A percentile compares a stretch with the other conserved stretches of the same genome.
These are phyloP conservation scores for Pouteria campechiana DNA, from an alignment of 179 eudicot species.

Conservation along the genomic window DNA sequence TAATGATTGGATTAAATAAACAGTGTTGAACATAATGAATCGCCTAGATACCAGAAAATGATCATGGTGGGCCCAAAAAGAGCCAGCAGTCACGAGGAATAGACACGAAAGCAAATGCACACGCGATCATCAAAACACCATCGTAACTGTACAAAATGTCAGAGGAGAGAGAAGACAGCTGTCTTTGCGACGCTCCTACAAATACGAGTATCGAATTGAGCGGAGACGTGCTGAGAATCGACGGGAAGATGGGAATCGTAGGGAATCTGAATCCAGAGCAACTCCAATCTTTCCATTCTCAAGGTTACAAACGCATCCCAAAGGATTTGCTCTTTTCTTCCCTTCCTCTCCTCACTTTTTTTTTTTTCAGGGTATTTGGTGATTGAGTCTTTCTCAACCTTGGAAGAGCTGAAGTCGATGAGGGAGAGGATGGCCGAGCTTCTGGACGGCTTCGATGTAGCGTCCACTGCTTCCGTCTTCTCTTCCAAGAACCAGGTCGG, in stretches of 20 bases:
- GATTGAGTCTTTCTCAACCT: conserved; percentile 60
- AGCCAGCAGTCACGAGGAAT: too few relatives aligned
- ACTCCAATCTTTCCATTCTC: conserved; percentile 50
- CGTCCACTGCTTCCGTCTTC: conserved; percentile 54
- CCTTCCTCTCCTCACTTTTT: background rate
- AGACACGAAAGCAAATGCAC: too few relatives aligned
- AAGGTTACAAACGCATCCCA: conserved; percentile 24
- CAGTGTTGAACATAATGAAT: too few relatives aligned
- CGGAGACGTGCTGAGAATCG: too few relatives aligned
- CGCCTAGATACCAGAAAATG: too few relatives aligned
- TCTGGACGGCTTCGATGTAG: conserved; percentile 60
- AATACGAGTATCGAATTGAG: too few relatives aligned
- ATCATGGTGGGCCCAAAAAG: too few relatives aligned
- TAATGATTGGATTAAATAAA: too few relatives aligned
- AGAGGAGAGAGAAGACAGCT: too few relatives aligned
- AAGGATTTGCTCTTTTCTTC: background rate
- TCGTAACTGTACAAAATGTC: too few relatives aligned
- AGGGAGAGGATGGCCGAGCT: conserved; percentile 58
- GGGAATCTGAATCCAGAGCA: conserved; percentile 48
- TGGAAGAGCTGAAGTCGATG: conserved; percentile 47
- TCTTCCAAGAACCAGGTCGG: conserved; percentile 80
- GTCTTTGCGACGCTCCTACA: too few relatives aligned
- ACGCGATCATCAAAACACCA: too few relatives aligned
- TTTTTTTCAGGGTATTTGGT: conserved; percentile 59
- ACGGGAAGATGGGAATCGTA: conserved; percentile 52